Conservation (phyloP, 495 filamentous ascomycete species). For the Collariella sp. region DNA sequence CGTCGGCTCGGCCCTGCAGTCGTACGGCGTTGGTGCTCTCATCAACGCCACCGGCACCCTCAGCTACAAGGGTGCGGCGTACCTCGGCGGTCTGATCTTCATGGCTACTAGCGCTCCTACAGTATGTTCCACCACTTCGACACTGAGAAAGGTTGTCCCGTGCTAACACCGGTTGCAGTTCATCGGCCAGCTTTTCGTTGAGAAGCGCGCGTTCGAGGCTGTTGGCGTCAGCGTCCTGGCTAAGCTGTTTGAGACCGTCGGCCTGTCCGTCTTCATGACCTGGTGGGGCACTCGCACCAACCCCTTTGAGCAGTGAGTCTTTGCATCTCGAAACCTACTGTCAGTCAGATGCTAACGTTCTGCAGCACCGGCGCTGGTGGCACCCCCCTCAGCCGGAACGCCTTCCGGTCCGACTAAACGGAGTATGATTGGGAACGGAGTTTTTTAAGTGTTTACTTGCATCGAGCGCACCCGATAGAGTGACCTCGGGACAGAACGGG, state of each 20-base stretch:
- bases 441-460: slow-evolving; percentile 4
- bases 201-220: slow-evolving; percentile 85
- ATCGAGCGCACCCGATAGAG: slow-evolving; percentile 11
- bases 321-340: not conserved
- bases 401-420: slow-evolving; percentile 13
- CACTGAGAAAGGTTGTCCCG: not conserved
- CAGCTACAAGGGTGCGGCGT: slow-evolving; percentile 93
- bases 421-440: not conserved
- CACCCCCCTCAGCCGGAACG: slow-evolving; percentile 13
- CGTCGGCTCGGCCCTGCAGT: slow-evolving; percentile 78
- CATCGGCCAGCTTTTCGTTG: slow-evolving; percentile 74
- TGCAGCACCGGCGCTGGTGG: slow-evolving; percentile 6
- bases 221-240: slow-evolving; percentile 75
- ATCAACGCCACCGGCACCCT: slow-evolving; percentile 93
- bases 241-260: slow-evolving; percentile 86
- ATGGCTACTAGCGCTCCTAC: slow-evolving; percentile 79
- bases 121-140: slow-evolving; percentile 43
- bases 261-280: slow-evolving; percentile 81
- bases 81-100: slow-evolving; percentile 85
- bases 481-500: slow-evolving; percentile 11
- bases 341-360: not conserved
- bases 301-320: slow-evolving; percentile 54
- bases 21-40: slow-evolving; percentile 89
- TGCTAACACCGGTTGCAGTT: slow-evolving; percentile 46
- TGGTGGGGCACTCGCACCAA: slow-evolving; percentile 96